phyloP scores from a whole-genome alignment of 306 rosid species.

The Lathyrus oleraceus region DNA sequence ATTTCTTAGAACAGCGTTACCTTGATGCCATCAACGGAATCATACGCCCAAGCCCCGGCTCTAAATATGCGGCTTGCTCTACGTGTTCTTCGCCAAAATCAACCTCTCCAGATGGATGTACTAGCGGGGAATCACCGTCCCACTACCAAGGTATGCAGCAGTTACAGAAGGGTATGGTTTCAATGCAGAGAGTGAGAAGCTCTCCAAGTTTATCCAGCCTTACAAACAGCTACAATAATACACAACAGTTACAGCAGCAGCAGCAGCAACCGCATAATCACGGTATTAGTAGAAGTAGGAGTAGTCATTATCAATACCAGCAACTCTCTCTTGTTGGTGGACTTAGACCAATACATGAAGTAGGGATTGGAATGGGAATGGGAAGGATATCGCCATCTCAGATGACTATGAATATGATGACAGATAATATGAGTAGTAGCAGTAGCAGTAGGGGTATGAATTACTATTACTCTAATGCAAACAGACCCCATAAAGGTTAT shows the following conservation, averaged over 20 bases:
- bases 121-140: conserved; percentile 24
- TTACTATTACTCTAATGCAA: conserved; percentile 20
- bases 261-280: conserved; percentile 21
- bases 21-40: conserved; percentile 77
- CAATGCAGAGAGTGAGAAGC: conserved; percentile 62
- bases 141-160: neutral
- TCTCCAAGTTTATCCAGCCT: conserved; percentile 59
- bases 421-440: neutral
- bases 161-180: neutral
- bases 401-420: neutral
- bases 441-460: conserved; percentile 23
- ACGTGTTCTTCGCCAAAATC: conserved; percentile 65
- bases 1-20: conserved; percentile 60
- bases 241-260: conserved; percentile 7
- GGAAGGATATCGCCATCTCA: conserved; percentile 34
- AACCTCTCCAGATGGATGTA: conserved; percentile 55
- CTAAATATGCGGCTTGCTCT: conserved; percentile 38
- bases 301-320: neutral
- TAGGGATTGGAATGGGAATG: neutral
- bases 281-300: neutral
- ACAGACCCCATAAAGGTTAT: conserved; percentile 36
- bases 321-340: neutral
- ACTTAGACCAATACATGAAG: conserved; percentile 23
- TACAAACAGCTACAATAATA: conserved; percentile 1
- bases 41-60: conserved; percentile 26